Percentiles rank a stretch among this genome's conserved stretches.
Conservation (phyloP, 495 filamentous ascomycete genomes). For the Bacidia rubella region DNA sequence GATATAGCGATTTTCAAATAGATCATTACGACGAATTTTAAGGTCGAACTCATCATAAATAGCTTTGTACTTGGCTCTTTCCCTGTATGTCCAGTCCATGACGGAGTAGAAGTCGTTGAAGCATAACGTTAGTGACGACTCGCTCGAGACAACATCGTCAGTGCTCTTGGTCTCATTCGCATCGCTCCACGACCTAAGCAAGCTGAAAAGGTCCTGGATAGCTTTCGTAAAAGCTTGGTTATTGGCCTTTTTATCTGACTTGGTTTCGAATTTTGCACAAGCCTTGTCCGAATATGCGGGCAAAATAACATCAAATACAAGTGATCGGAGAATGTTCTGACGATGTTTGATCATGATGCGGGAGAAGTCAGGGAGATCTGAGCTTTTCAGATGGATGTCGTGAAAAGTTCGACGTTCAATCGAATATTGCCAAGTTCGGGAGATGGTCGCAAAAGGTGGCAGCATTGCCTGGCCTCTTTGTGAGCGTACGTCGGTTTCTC, state of each 20-base stretch:
- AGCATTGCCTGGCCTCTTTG: neutral
- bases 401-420: slow-evolving; percentile 1
- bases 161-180: neutral
- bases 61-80: neutral
- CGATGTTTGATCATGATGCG: neutral
- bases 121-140: neutral
- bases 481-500: neutral
- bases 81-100: neutral
- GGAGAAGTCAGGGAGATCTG: neutral
- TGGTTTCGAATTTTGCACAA: slow-evolving; percentile 6
- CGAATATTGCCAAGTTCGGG: slow-evolving; percentile 6
- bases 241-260: slow-evolving; percentile 1
- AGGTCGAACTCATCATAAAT: neutral
- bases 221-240: slow-evolving; percentile 5
- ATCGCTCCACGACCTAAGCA: neutral
- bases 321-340: neutral
- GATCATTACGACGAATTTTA: neutral
- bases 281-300: slow-evolving; percentile 2
- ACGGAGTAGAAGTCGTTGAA: neutral
- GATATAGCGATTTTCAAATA: slow-evolving; percentile 4
- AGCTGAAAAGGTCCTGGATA: neutral
- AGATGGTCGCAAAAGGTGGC: slow-evolving; percentile 9
- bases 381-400: neutral
- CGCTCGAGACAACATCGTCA: neutral
- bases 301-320: slow-evolving; percentile 4